Conservation (phyloP, 768 basidiomycete genomes). For the Lactarius deliciosus region DNA sequence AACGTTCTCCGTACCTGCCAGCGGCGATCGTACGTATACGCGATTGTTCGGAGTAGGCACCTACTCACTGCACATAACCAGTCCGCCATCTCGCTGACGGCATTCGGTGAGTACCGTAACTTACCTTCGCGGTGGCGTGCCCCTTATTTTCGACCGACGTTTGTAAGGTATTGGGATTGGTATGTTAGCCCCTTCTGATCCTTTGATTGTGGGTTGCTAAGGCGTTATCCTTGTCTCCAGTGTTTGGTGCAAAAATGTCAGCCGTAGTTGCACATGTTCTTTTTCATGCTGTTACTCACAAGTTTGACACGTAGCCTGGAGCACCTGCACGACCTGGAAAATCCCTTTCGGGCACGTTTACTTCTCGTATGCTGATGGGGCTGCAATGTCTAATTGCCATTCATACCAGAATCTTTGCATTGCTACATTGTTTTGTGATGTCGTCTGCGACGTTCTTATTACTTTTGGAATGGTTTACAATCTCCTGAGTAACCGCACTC, state of each 20-base stretch:
- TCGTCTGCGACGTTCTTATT: conserved; percentile 6
- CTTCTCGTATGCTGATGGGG: background rate
- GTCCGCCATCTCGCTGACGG: background rate
- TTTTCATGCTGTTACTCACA: background rate
- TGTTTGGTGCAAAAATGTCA: background rate
- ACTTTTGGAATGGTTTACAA: conserved; percentile 13
- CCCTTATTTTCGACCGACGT: background rate
- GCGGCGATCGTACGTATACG: conserved; percentile 8
- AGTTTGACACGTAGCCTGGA: background rate
- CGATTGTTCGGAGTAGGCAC: background rate
- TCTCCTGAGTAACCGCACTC: conserved; percentile 10
- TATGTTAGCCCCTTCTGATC: background rate
- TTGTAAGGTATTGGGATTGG: background rate
- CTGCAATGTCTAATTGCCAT: background rate
- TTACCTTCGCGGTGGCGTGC: background rate
- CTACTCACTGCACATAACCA: background rate
- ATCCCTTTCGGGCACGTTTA: background rate
- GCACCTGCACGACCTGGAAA: background rate
- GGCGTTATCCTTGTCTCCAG: background rate
- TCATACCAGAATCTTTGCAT: background rate
- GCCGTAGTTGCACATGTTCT: background rate
- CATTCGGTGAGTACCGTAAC: conserved; percentile 8
- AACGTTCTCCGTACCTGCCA: conserved; percentile 1
- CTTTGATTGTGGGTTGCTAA: background rate
- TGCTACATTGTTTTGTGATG: background rate